phyloP scores from a whole-genome alignment of 352 stramenopile genomes.

The Thalassiosira livingstoniorum region DNA sequence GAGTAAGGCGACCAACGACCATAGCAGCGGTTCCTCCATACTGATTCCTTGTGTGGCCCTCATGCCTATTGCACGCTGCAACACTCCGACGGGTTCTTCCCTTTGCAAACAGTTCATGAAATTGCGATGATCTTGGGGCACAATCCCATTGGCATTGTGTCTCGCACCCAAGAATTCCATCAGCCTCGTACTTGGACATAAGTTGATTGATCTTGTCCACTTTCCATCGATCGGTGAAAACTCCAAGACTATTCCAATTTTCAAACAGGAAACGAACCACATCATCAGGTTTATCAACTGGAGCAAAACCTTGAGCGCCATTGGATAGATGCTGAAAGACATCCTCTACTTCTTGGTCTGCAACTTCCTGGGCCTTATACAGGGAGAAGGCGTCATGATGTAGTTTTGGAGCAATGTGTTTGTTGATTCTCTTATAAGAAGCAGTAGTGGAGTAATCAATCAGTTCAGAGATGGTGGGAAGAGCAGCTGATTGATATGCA shows the following conservation, averaged over 20 bases:
- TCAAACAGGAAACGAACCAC: constrained; percentile 24
- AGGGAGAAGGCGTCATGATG: too few relatives aligned
- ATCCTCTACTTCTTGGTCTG: too few relatives aligned
- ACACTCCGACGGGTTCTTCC: neutral
- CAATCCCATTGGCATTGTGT: constrained; percentile 26
- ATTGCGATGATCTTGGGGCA: neutral
- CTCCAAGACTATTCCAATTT: constrained; percentile 19
- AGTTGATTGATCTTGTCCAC: constrained; percentile 11
- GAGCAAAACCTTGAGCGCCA: neutral
- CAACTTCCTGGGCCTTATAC: too few relatives aligned
- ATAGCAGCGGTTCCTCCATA: constrained; percentile 21
- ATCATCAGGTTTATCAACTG: neutral
- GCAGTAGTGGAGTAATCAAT: too few relatives aligned
- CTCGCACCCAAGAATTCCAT: constrained; percentile 16
- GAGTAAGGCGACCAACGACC: neutral
- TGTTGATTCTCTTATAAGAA: too few relatives aligned
- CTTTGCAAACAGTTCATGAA: constrained; percentile 12
- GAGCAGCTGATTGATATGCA: too few relatives aligned
- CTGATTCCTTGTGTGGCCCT: constrained; percentile 6
- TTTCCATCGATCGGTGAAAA: constrained; percentile 3
- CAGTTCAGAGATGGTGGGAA: too few relatives aligned
- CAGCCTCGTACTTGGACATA: constrained; percentile 8
- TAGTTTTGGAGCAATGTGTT: too few relatives aligned
- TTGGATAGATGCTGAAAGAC: too few relatives aligned
- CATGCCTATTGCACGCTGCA: neutral